Evolutionary conservation across 2,329 filamentous ascomycete genomes (phyloP).

Genomic region (Cordyceps militaris): DNA sequence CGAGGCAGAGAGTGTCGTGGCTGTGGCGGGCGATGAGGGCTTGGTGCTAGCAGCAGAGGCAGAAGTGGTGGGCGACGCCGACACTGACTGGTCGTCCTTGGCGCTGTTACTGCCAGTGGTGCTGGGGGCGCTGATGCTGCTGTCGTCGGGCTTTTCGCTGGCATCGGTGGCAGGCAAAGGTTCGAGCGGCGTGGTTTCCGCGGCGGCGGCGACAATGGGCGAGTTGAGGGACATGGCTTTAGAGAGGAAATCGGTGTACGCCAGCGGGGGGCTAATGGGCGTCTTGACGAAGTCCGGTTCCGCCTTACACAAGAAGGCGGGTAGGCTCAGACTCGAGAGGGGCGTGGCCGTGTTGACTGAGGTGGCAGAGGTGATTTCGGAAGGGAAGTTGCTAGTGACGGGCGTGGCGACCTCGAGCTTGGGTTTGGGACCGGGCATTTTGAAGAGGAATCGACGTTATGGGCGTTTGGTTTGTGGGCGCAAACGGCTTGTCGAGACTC

Average conservation of each 20-base stretch:
- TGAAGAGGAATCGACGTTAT: constrained; percentile 21
- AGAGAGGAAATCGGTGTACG: constrained; percentile 82
- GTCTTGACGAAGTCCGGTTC: constrained; percentile 64
- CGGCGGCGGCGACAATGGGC: constrained; percentile 46
- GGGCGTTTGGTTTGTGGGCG: not conserved
- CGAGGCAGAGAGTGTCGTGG: constrained; percentile 20
- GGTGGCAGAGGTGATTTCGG: constrained; percentile 48
- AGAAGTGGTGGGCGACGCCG: constrained; percentile 35
- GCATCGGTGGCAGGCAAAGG: constrained; percentile 49
- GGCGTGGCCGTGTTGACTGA: constrained; percentile 56
- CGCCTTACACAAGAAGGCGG: constrained; percentile 30
- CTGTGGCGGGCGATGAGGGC: constrained; percentile 28
- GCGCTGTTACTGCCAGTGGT: constrained; percentile 18
- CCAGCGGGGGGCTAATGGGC: constrained; percentile 81
- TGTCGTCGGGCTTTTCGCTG: constrained; percentile 49
- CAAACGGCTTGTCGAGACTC: not conserved
- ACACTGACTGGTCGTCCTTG: constrained; percentile 24
- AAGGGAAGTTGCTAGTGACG: constrained; percentile 56
- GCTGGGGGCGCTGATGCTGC: constrained; percentile 28
- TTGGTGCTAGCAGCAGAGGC: constrained; percentile 24
- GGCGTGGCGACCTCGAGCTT: constrained; percentile 57
- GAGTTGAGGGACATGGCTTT: constrained; percentile 73
- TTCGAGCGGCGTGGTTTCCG: constrained; percentile 41
- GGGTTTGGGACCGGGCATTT: constrained; percentile 48
- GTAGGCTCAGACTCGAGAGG: constrained; percentile 42